Base-by-base conservation (phyloP, 2,329 filamentous ascomycete species). In the Colletotrichum phormii region DNA sequence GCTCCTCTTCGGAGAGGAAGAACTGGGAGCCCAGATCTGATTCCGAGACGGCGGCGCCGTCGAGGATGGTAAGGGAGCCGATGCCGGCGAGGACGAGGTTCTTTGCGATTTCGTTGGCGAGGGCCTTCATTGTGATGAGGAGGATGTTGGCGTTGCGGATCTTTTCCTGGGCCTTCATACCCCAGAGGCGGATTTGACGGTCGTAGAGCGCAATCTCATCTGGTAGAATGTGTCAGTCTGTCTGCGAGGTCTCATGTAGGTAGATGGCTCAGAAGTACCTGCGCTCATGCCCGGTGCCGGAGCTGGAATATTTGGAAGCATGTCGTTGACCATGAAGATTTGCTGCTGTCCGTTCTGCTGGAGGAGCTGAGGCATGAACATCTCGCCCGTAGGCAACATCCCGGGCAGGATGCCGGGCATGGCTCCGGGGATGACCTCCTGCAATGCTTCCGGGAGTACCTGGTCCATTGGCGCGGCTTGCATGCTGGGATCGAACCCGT, bases 141-240 rank as follows among this genome's bases (percentile, higher is more conserved):
- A 98, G 91, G 77, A 99, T 93, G 79, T 95, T 95, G 72, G 97
- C 95, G 72, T 90, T 93, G 77, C 96, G 94, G 71, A 99, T 95
- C 80, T 93, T 95, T 81, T 97, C 93, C 82, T 99, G 97, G 7
- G 97, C 97, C 78, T 97, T 92, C 79, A 98, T 94, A 55, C 97
- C 97, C 97, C 97, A 99, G 35, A 99, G 91, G 66, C 97, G 93
- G 79, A 99, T 98, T 82, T 99, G 97, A 62, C 97, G 92, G 84
- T 99, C 97, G 81, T 99, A 99, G 6, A 98, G 91, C 15, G 96
- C 97, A 79, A 98, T 97, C 81, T 99, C 97, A 83, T 98, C 97
- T 94, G 73, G 26, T 11, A 6, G 67, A 74, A 57, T 72, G 65
- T 46, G 61, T 73, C 51, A 75, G 57, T 49, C 12, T 22, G 29